These are phyloP conservation scores for Beauveria sp. DNA, from an alignment of 2,329 filamentous ascomycete species.

Conservation along the genomic window DNA sequence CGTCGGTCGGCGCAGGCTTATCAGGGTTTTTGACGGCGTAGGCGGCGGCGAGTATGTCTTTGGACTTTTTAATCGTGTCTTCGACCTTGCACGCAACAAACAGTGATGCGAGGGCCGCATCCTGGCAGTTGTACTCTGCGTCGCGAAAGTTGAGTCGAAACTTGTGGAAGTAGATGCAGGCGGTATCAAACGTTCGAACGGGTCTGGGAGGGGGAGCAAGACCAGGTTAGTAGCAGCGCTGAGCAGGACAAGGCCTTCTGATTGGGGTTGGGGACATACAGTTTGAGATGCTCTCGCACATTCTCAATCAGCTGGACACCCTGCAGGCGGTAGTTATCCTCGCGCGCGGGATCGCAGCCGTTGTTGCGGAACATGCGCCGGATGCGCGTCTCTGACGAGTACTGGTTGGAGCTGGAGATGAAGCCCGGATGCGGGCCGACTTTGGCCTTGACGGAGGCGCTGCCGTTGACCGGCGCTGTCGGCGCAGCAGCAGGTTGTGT, in stretches of 20 bases:
- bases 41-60: slow-evolving; percentile 82
- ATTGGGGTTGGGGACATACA: slow-evolving; percentile 46
- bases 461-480: slow-evolving; percentile 10
- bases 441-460: slow-evolving; percentile 13
- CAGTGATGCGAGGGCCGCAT: slow-evolving; percentile 79
- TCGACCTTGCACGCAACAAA: slow-evolving; percentile 96
- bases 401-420: slow-evolving; percentile 53
- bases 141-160: slow-evolving; percentile 83
- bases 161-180: slow-evolving; percentile 87
- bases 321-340: slow-evolving; percentile 73
- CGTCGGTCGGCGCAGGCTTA: slow-evolving; percentile 68
- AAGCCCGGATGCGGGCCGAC: slow-evolving; percentile 39
- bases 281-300: slow-evolving; percentile 66
- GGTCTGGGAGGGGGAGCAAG: slow-evolving; percentile 45
- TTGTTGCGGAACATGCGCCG: slow-evolving; percentile 63
- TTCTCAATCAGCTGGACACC: slow-evolving; percentile 86
- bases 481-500: not conserved
- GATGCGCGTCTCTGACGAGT: slow-evolving; percentile 74
- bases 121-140: slow-evolving; percentile 75
- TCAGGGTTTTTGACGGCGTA: slow-evolving; percentile 72
- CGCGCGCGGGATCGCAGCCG: slow-evolving; percentile 66
- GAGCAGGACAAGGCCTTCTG: not conserved
- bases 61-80: slow-evolving; percentile 94
- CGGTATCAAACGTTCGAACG: slow-evolving; percentile 85
- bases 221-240: not conserved